A percentile compares a stretch with the other conserved stretches of the same genome.
phyloP scores from a whole-genome alignment of 768 basidiomycete species.

The Auricularia cornea region DNA sequence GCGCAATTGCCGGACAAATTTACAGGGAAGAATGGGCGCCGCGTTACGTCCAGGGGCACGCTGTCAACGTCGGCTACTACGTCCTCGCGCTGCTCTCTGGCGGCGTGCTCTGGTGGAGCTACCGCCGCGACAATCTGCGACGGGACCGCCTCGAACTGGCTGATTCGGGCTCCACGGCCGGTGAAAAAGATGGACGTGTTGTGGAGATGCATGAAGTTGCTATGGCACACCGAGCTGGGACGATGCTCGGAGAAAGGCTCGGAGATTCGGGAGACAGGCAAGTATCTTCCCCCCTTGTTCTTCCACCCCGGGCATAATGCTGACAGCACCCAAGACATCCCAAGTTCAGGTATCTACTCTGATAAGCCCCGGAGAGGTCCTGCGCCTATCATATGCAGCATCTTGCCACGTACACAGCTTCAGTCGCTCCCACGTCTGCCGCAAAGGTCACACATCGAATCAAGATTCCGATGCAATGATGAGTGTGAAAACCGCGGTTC shows the following conservation, averaged over 20 bases:
- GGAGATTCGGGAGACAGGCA: neutral
- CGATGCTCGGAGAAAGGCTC: neutral
- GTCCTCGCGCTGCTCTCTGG: neutral
- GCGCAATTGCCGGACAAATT: slow-evolving; percentile 20
- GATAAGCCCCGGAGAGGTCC: too few relatives aligned
- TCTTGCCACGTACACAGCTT: too few relatives aligned
- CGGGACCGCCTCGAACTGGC: neutral
- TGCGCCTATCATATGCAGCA: too few relatives aligned
- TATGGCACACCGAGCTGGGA: too few relatives aligned
- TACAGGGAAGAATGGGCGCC: slow-evolving; percentile 16
- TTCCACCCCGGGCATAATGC: too few relatives aligned
- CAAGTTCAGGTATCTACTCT: neutral
- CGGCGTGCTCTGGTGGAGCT: neutral
- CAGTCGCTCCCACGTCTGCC: too few relatives aligned
- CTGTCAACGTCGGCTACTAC: slow-evolving; percentile 16
- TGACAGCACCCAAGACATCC: neutral
- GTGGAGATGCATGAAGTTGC: too few relatives aligned
- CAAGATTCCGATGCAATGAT: too few relatives aligned
- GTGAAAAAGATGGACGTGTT: neutral
- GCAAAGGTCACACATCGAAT: too few relatives aligned
- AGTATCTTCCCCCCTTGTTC: neutral
- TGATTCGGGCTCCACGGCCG: too few relatives aligned
- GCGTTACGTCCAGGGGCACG: slow-evolving; percentile 26
- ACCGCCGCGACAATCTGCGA: neutral
- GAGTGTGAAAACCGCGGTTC: too few relatives aligned